phyloP scores from a whole-genome alignment of 2,329 filamentous ascomycete genomes.

The Fusarium domesticum region DNA sequence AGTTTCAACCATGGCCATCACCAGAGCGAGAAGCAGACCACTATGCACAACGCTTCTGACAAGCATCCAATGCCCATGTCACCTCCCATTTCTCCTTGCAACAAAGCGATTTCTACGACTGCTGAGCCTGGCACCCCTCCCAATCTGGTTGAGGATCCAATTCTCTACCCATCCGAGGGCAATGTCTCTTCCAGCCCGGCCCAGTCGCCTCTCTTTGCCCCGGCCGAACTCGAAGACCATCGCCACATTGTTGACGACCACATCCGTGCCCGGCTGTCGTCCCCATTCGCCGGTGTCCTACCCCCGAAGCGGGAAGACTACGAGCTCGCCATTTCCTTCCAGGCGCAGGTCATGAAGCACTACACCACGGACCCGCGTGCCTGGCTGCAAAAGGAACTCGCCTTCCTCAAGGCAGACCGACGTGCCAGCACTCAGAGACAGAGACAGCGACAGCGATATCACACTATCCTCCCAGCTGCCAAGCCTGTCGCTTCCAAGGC shows the following conservation, averaged over 20 bases:
- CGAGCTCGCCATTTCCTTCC: slow-evolving; percentile 50
- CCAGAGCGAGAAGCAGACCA: slow-evolving; percentile 14
- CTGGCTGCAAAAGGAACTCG: slow-evolving; percentile 52
- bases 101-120: slow-evolving; percentile 37
- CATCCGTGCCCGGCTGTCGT: slow-evolving; percentile 42
- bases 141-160: slow-evolving; percentile 49
- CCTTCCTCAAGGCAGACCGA: slow-evolving; percentile 47
- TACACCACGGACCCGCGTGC: slow-evolving; percentile 42
- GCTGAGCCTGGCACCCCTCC: slow-evolving; percentile 31
- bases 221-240: slow-evolving; percentile 40
- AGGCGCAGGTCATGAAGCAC: slow-evolving; percentile 49
- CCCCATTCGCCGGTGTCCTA: slow-evolving; percentile 42
- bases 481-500: slow-evolving; percentile 35
- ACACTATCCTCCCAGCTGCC: slow-evolving; percentile 42
- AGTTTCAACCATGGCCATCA: slow-evolving; percentile 43
- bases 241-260: slow-evolving; percentile 51
- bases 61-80: slow-evolving; percentile 47
- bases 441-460: slow-evolving; percentile 26
- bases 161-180: slow-evolving; percentile 54
- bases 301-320: slow-evolving; percentile 55
- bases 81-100: slow-evolving; percentile 55
- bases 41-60: slow-evolving; percentile 26
- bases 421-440: slow-evolving; percentile 36
- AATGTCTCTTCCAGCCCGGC: slow-evolving; percentile 37
- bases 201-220: slow-evolving; percentile 50